Percentiles rank a stretch among this genome's conserved stretches.
Evolutionary conservation across 495 filamentous ascomycete genomes (phyloP).

Genomic region (Aspergillus biplanus): DNA sequence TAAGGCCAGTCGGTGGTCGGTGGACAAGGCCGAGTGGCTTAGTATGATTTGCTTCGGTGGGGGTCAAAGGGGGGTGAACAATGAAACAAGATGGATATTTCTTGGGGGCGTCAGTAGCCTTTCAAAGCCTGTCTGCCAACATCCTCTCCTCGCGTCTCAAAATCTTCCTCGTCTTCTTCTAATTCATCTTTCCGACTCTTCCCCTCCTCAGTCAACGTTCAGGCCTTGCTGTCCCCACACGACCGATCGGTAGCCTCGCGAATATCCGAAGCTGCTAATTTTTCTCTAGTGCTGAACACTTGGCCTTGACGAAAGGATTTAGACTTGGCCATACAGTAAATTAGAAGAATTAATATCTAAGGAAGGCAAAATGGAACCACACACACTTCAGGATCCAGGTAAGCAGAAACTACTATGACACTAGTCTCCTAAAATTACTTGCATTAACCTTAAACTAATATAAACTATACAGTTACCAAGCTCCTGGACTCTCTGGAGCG

Average conservation of each 20-base stretch:
- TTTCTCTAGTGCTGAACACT: not conserved
- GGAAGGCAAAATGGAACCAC: constrained; percentile 30
- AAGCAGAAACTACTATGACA: constrained; percentile 15
- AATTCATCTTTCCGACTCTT: not conserved
- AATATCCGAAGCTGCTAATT: not conserved
- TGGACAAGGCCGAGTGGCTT: constrained; percentile 16
- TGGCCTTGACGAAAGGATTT: not conserved
- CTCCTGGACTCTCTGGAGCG: constrained; percentile 60
- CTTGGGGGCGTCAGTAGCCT: not conserved
- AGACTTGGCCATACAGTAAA: not conserved
- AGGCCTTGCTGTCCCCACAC: not conserved
- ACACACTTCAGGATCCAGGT: constrained; percentile 40
- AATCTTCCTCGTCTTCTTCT: not conserved
- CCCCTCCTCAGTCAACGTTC: not conserved
- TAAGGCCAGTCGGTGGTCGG: constrained; percentile 11
- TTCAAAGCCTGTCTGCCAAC: not conserved
- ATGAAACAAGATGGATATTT: constrained; percentile 7
- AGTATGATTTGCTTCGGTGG: constrained; percentile 21
- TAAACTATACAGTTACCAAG: constrained; percentile 52
- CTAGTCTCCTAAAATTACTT: not conserved
- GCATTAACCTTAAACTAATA: constrained; percentile 20
- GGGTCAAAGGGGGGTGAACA: constrained; percentile 7
- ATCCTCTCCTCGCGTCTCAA: not conserved
- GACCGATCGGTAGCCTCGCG: not conserved
- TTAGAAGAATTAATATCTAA: not conserved